These are phyloP conservation scores for Populus simonii DNA, from an alignment of 345 rosid species.

Conservation along the genomic window DNA sequence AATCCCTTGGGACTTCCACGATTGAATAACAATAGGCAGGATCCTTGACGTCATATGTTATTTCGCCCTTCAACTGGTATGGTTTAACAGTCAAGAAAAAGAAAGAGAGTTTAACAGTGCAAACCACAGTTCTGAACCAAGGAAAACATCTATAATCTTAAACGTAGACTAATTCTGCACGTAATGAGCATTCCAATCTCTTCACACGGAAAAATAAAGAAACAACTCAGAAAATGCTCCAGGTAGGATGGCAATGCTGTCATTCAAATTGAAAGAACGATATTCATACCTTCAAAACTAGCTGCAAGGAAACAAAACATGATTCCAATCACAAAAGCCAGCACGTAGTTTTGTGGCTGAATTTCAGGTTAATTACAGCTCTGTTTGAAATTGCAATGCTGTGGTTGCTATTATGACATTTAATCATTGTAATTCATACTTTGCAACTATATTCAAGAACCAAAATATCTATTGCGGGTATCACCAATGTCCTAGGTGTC, in stretches of 20 bases:
- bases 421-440: neutral
- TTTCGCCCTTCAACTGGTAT: slow-evolving; percentile 70
- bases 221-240: neutral
- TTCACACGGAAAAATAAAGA: neutral
- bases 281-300: neutral
- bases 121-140: neutral
- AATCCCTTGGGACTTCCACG: slow-evolving; percentile 52
- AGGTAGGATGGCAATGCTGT: neutral
- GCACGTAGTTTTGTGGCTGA: neutral
- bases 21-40: slow-evolving; percentile 71
- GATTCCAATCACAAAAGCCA: neutral
- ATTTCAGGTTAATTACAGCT: neutral
- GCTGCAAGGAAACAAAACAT: neutral
- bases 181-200: neutral
- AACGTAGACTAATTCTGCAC: neutral
- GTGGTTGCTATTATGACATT: neutral
- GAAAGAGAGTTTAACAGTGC: neutral
- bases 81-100: slow-evolving; percentile 20
- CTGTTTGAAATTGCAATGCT: neutral
- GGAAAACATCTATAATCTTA: neutral
- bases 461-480: too few relatives aligned
- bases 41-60: slow-evolving; percentile 77
- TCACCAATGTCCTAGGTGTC: too few relatives aligned
- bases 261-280: neutral
- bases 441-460: too few relatives aligned